phyloP scores from a whole-genome alignment of 805 yeast genomes.

The Candida koratica region DNA sequence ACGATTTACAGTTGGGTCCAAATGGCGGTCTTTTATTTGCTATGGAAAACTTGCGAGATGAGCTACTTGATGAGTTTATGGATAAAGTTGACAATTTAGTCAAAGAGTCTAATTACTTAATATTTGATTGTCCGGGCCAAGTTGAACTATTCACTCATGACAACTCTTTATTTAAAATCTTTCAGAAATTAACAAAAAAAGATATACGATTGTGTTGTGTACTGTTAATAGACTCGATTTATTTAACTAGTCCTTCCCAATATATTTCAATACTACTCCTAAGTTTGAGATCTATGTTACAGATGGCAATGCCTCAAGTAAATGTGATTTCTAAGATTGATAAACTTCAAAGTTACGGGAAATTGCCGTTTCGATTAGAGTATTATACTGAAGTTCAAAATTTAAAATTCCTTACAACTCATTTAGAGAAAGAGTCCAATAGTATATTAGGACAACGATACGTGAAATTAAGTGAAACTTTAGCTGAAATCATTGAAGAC shows the following conservation, averaged over 20 bases:
- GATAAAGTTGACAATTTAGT: slow-evolving; percentile 70
- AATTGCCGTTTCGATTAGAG: slow-evolving; percentile 75
- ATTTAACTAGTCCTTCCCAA: slow-evolving; percentile 81
- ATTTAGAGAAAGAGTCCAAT: slow-evolving; percentile 67
- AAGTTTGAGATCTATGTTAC: slow-evolving; percentile 87
- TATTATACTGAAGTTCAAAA: slow-evolving; percentile 93
- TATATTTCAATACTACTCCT: slow-evolving; percentile 78
- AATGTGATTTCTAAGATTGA: slow-evolving; percentile 93
- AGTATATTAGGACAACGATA: slow-evolving; percentile 58
- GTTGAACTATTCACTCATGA: slow-evolving; percentile 93
- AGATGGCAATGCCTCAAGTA: slow-evolving; percentile 86
- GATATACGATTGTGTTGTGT: slow-evolving; percentile 81
- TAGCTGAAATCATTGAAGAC: slow-evolving; percentile 82
- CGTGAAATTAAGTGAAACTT: slow-evolving; percentile 65
- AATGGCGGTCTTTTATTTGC: slow-evolving; percentile 92
- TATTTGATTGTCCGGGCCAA: slow-evolving; percentile 97
- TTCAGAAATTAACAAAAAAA: slow-evolving; percentile 54
- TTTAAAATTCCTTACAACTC: slow-evolving; percentile 61
- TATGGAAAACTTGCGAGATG: slow-evolving; percentile 72
- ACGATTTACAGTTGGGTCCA: slow-evolving; percentile 69
- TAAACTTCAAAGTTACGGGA: slow-evolving; percentile 69
- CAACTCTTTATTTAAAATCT: slow-evolving; percentile 64
- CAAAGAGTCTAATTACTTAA: slow-evolving; percentile 56
- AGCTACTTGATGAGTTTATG: slow-evolving; percentile 88
- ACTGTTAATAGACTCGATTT: slow-evolving; percentile 77